These are phyloP conservation scores for Xylaria intraflava DNA, from an alignment of 495 filamentous ascomycete genomes.

Conservation along the genomic window DNA sequence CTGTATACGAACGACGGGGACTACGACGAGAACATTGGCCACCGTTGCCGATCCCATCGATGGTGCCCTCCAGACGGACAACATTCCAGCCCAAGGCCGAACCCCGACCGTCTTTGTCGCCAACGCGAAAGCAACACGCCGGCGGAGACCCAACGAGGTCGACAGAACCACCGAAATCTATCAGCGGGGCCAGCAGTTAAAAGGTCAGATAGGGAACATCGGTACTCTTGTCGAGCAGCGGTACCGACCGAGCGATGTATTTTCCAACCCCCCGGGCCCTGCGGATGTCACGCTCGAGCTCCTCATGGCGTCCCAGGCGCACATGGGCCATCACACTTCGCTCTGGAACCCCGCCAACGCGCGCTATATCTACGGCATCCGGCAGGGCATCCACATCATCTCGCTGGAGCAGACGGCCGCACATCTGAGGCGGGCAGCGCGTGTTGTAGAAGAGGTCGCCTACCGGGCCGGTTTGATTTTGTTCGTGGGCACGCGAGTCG, in stretches of 20 bases:
- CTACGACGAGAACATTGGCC: constrained; percentile 4
- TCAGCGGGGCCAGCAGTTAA: constrained; percentile 17
- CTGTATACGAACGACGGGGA: constrained; percentile 24
- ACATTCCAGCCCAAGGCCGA: not conserved
- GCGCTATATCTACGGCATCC: constrained; percentile 89
- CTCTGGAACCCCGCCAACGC: constrained; percentile 95
- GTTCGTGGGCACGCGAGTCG: constrained; percentile 80
- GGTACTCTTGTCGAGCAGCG: constrained; percentile 49
- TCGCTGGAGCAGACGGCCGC: constrained; percentile 79
- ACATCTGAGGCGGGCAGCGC: constrained; percentile 81
- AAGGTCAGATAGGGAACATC: constrained; percentile 32
- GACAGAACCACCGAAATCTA: constrained; percentile 29
- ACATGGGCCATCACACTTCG: constrained; percentile 87
- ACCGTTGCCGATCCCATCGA: constrained; percentile 1
- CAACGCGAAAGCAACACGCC: constrained; percentile 14
- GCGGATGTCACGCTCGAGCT: constrained; percentile 83
- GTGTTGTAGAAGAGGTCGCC: constrained; percentile 80
- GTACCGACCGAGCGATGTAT: constrained; percentile 62
- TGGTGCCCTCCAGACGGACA: constrained; percentile 1
- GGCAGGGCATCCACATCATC: constrained; percentile 90
- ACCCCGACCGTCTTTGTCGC: constrained; percentile 21
- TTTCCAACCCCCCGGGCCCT: constrained; percentile 65
- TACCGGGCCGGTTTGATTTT: constrained; percentile 77
- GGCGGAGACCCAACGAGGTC: constrained; percentile 19
- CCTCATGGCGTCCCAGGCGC: constrained; percentile 81